Percentiles rank a stretch among this genome's conserved stretches.
Evolutionary conservation across 116 monocot genomes (phyloP).

Genomic region (Zostera marina): DNA sequence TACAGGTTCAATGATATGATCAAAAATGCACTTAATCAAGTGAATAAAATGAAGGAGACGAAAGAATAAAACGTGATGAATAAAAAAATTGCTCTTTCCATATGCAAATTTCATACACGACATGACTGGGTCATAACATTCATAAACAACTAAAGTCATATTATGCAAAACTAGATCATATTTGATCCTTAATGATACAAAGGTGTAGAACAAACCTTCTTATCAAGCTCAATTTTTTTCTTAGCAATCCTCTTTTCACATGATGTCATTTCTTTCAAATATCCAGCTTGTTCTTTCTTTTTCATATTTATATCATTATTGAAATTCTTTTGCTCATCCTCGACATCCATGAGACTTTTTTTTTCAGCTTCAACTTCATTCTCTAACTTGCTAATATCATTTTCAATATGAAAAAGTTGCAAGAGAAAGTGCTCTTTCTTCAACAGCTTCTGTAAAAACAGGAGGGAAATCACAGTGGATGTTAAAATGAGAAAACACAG

Average conservation of each 20-base stretch:
- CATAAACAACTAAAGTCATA: too few relatives aligned
- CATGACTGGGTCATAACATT: too few relatives aligned
- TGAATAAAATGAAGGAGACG: too few relatives aligned
- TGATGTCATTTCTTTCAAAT: constrained; percentile 62
- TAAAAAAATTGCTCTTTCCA: too few relatives aligned
- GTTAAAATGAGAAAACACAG: neutral
- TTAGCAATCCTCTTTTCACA: constrained; percentile 82
- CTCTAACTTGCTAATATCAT: constrained; percentile 42
- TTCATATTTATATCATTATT: constrained; percentile 35
- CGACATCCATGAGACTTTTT: constrained; percentile 23
- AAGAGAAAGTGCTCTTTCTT: constrained; percentile 79
- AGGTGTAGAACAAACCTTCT: constrained; percentile 19
- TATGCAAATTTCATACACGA: too few relatives aligned
- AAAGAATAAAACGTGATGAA: too few relatives aligned
- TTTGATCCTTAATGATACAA: too few relatives aligned
- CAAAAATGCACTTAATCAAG: too few relatives aligned
- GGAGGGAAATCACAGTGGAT: neutral
- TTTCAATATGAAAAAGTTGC: constrained; percentile 72
- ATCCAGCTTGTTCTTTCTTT: constrained; percentile 86
- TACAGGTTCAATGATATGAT: neutral
- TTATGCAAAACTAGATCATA: too few relatives aligned
- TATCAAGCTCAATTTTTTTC: constrained; percentile 88
- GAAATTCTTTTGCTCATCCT: constrained; percentile 24
- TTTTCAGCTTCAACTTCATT: constrained; percentile 52
- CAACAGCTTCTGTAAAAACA: constrained; percentile 41